phyloP scores from a whole-genome alignment of 1,284 basidiomycete genomes.

The Calocybe gambosa region DNA sequence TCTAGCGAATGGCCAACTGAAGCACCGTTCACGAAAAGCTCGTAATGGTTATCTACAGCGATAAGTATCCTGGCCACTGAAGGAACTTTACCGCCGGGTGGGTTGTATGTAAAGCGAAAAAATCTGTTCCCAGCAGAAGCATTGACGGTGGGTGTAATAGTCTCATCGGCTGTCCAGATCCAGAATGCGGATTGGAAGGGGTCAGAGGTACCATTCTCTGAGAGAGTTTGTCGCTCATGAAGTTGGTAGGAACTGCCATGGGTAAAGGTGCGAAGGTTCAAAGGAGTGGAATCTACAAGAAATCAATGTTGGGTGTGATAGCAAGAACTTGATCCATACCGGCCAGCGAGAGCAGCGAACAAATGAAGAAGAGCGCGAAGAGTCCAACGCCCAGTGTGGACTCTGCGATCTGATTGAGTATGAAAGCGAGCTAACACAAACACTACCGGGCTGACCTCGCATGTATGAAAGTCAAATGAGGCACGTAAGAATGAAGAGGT shows the following conservation, averaged over 20 bases:
- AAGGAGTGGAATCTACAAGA: background rate
- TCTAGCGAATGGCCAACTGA: conserved; percentile 5
- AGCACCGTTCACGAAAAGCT: conserved; percentile 11
- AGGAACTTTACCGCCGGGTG: background rate
- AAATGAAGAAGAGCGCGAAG: background rate
- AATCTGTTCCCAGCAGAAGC: background rate
- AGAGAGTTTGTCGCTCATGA: background rate
- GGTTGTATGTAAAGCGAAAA: background rate
- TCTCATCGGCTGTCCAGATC: background rate
- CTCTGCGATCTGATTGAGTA: too few species aligned
- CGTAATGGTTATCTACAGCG: conserved; percentile 10
- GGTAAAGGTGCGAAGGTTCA: background rate
- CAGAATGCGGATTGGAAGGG: background rate
- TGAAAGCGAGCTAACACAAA: too few species aligned
- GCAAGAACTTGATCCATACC: background rate
- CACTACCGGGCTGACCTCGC: too few species aligned
- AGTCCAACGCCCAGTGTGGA: too few species aligned
- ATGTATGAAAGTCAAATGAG: too few species aligned
- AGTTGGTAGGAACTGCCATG: background rate
- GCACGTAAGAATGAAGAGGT: too few species aligned
- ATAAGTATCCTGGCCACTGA: background rate
- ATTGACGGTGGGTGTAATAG: background rate
- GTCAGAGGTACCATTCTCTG: background rate
- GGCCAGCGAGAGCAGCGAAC: background rate
- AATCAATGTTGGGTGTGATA: background rate